Evolutionary conservation across 257 asterid species (phyloP).

Genomic region (Plantago ovata): DNA sequence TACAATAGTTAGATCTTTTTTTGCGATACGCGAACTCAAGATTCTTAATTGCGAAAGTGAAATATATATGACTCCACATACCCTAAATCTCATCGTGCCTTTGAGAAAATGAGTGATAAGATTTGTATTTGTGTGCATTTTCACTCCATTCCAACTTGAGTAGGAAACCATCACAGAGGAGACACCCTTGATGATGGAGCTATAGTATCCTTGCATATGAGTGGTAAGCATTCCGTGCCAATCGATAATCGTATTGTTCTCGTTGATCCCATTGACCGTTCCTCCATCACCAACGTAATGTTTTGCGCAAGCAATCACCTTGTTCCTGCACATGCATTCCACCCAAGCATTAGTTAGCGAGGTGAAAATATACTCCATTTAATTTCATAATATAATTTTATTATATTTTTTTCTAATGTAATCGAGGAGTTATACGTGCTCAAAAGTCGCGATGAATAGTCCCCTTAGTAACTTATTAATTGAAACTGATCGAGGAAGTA

Average conservation of each 20-base stretch:
- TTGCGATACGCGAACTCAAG: background rate
- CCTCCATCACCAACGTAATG: slow-evolving; percentile 35
- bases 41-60: background rate
- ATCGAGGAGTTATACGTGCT: too few species aligned
- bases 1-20: background rate
- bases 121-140: slow-evolving; percentile 26
- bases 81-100: slow-evolving; percentile 23
- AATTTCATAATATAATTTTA: too few species aligned
- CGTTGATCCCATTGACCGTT: slow-evolving; percentile 22
- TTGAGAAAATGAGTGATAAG: slow-evolving; percentile 25
- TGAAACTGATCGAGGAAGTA: too few species aligned
- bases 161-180: slow-evolving; percentile 28
- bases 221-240: slow-evolving; percentile 23
- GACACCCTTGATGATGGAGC: slow-evolving; percentile 26
- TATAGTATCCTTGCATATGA: slow-evolving; percentile 27
- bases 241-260: slow-evolving; percentile 19
- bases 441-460: too few species aligned
- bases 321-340: slow-evolving; percentile 10
- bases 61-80: background rate
- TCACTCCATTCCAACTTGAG: slow-evolving; percentile 30
- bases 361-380: too few species aligned
- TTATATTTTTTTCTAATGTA: too few species aligned
- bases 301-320: slow-evolving; percentile 29
- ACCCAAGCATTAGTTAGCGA: background rate
- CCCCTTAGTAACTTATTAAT: too few species aligned